Evolutionary conservation across 768 basidiomycete genomes (phyloP).

Genomic region (Termitomyces titanicus): DNA sequence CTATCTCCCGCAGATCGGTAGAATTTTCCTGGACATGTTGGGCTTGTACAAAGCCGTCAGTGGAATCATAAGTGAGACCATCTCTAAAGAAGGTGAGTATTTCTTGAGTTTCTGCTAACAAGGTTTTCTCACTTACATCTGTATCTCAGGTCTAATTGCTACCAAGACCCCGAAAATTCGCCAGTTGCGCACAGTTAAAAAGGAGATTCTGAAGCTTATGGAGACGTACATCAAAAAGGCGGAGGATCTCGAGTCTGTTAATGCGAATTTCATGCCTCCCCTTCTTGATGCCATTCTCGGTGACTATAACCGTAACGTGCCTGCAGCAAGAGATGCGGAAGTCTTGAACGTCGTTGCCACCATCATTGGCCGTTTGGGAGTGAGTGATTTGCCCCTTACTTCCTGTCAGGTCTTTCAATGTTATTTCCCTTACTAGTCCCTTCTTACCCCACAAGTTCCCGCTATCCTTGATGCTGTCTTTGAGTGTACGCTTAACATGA

Average conservation of each 20-base stretch:
- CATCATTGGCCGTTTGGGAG: constrained; percentile 84
- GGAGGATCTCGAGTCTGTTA: constrained; percentile 93
- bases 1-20: constrained; percentile 95
- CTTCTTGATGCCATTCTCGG: constrained; percentile 96
- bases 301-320: constrained; percentile 93
- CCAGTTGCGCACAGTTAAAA: constrained; percentile 93
- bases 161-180: constrained; percentile 97
- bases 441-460: constrained; percentile 90
- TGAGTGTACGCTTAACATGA: constrained; percentile 96
- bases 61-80: constrained; percentile 91
- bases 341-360: constrained; percentile 97
- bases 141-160: constrained; percentile 68
- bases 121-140: constrained; percentile 5
- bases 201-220: constrained; percentile 95
- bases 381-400: constrained; percentile 33
- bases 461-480: constrained; percentile 96
- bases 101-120: not conserved
- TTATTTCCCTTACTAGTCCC: constrained; percentile 41
- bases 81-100: constrained; percentile 72
- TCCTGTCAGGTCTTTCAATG: constrained; percentile 7
- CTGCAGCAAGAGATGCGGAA: constrained; percentile 92
- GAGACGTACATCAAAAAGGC: constrained; percentile 98
- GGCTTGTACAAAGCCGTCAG: constrained; percentile 97
- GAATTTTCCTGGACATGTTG: constrained; percentile 97
- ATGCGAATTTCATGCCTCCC: constrained; percentile 89